Percentiles rank a stretch among this genome's conserved stretches.
phyloP scores from a whole-genome alignment of 1,139 yeast species.

The Saccharomycopsis hybrid region DNA sequence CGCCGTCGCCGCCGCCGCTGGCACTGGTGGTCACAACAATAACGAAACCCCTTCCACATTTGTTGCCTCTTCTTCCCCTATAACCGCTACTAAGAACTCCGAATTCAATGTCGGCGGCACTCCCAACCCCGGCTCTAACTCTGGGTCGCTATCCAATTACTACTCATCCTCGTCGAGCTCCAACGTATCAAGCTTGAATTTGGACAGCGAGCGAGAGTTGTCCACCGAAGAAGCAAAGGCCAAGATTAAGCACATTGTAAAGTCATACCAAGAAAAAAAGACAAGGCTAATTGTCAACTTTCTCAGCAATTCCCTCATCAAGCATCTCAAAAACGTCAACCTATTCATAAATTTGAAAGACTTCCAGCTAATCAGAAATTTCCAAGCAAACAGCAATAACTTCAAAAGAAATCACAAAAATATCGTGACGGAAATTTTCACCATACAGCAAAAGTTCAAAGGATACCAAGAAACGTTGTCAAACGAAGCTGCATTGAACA shows the following conservation, averaged over 20 bases:
- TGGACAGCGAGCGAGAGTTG: neutral
- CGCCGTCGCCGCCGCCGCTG: neutral
- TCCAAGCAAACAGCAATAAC: constrained; percentile 17
- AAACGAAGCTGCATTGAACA: constrained; percentile 7
- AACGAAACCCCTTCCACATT: too few species aligned
- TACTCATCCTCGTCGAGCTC: neutral
- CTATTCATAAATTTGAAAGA: constrained; percentile 16
- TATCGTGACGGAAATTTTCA: constrained; percentile 10
- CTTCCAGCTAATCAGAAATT: constrained; percentile 14
- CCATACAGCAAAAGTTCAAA: constrained; percentile 2
- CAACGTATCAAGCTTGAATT: neutral
- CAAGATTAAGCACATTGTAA: neutral
- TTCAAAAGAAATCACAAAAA: constrained; percentile 13
- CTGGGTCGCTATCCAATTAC: neutral
- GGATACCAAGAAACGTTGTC: constrained; percentile 9
- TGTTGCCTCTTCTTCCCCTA: neutral
- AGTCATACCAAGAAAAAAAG: constrained; percentile 3
- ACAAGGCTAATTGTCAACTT: constrained; percentile 3
- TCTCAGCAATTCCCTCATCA: constrained; percentile 6
- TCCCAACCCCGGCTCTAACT: neutral
- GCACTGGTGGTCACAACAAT: neutral
- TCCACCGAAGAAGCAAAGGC: neutral
- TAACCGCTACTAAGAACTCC: neutral
- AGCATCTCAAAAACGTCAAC: constrained; percentile 6
- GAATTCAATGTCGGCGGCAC: neutral